Base-by-base conservation (phyloP, 2,329 filamentous ascomycete species). In the Penicillium glabrum region DNA sequence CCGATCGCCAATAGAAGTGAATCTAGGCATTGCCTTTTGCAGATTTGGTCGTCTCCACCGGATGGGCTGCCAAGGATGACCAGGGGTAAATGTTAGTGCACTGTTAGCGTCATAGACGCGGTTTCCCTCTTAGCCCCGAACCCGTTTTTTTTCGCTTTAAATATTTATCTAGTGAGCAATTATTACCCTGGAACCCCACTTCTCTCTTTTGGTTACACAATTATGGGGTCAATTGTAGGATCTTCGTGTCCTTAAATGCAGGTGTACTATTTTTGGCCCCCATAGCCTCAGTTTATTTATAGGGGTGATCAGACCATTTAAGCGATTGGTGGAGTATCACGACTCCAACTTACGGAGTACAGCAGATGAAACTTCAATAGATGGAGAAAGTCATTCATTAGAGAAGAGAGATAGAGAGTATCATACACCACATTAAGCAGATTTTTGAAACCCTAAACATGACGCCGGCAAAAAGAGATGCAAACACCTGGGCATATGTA, bases 391-490 rank as follows among this genome's bases (percentile, higher is more conserved):
- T 47, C 19, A 55, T 54, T 57, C 62, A 61, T 60, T 58, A 58
- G 57, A 62, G 55, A 26, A 56, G 58, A 61, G 52, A 61, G 33
- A 54, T 45, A 21, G 31, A 33, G 27, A 56, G 23, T 58, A 61
- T 64, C 54, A 56, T 64, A 64, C 64, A 64, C 37, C 51, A 50
- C 7, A 44, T 39, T n/a, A 49, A 48, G 31, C 35, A 51, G 44
- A 61, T 58, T 64, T 65, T 63, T 58, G 48, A 23, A 44, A 45
- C 51, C 50, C 46, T 52, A 14, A 11, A 50, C 44, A 46, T 35
- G 57, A 61, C 60, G 53, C 53, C 57, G 27, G 26, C 43, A 27
- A 45, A 54, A 54, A 35, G 16, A 53, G 26, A 63, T 57, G 53
- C 57, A 58, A 52, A 44, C 43, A 26, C 26, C 26, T 8, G 26